Percentiles rank a stretch among this genome's conserved stretches.
These are phyloP conservation scores for Podila horticola DNA, from an alignment of 192 early-diverging fungal genomes.

Conservation along the genomic window DNA sequence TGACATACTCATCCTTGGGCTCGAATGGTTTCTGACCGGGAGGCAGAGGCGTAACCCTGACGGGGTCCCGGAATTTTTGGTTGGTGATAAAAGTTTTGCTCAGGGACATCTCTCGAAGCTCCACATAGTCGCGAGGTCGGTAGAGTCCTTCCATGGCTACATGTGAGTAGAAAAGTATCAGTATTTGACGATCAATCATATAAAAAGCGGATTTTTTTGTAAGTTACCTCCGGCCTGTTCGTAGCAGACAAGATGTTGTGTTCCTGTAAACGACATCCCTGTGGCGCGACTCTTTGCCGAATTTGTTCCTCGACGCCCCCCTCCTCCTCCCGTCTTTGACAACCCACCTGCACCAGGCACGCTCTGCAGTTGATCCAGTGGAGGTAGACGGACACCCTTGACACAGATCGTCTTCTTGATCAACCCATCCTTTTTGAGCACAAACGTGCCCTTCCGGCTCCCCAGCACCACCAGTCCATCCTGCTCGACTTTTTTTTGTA, in stretches of 20 bases:
- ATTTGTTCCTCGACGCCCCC: background rate
- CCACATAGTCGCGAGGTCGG: slow-evolving; percentile 29
- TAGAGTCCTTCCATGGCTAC: slow-evolving; percentile 20
- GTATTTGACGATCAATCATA: background rate
- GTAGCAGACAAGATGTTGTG: slow-evolving; percentile 37
- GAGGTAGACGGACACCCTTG: slow-evolving; percentile 7
- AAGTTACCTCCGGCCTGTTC: slow-evolving; percentile 32
- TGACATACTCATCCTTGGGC: slow-evolving; percentile 22
- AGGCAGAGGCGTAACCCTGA: slow-evolving; percentile 1
- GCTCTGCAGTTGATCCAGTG: slow-evolving; percentile 3
- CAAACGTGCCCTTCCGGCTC: slow-evolving; percentile 52
- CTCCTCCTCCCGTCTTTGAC: background rate
- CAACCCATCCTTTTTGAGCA: slow-evolving; percentile 48
- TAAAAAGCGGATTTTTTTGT: background rate
- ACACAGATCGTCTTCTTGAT: slow-evolving; percentile 54
- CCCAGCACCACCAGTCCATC: slow-evolving; percentile 40
- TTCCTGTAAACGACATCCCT: background rate
- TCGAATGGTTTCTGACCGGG: slow-evolving; percentile 1
- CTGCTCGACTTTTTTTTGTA: slow-evolving; percentile 26
- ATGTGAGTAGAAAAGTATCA: background rate
- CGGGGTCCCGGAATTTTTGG: slow-evolving; percentile 23
- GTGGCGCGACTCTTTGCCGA: background rate
- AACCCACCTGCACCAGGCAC: background rate
- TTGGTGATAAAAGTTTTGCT: slow-evolving; percentile 29
- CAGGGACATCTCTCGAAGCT: slow-evolving; percentile 19